Base-by-base conservation (phyloP, 2,329 filamentous ascomycete species). In the Stachybotrys echinatus region DNA sequence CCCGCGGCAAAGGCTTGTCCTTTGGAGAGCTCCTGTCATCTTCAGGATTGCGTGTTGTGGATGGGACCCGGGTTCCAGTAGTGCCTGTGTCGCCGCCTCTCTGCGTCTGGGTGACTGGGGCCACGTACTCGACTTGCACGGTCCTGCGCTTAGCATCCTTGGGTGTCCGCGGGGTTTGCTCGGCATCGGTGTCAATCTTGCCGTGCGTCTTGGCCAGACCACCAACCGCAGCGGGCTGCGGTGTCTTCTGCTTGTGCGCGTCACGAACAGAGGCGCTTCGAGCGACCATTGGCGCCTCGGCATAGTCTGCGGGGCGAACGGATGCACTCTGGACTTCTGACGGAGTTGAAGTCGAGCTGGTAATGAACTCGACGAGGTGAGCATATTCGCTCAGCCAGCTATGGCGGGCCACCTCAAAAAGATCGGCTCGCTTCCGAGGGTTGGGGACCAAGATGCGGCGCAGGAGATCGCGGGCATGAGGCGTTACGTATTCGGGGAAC, bases 301-400 rank as follows among this genome's bases (percentile, higher is more conserved):
- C 66, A 6, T 70, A 69, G 18, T 83, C 81, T 31, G 80, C 75
- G 1, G 73, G 65, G 20, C 82, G 75, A 10, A 89, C 80, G 1
- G 89, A 88, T 2, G 88, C 85, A 58, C 90, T 89, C 58, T 90
- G 85, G 58, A 95, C 92, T 60, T 97, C 92, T 46, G 81, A 84
- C 12, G 89, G 84, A 48, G 88, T 89, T 8, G 92, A 96, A 5
- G 91, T 95, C 64, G 87, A 92, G 70, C 94, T 97, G 20, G 94
- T 97, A 63, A 99, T 96, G 66, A 96, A 92, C 62, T 92, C 89
- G 45, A 99, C 92, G 45, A 97, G 87, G 65, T 95, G 89, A n/a
- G 92, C 88, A 65, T 94, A 99, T 65, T 97, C 94, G 71, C 88
- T 95, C 57, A 99, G 73, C 94, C 94, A 99, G 72, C 94, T 99